Conservation (phyloP, 176 grass and related monocot species). For the Bothriochloa decipiens region DNA sequence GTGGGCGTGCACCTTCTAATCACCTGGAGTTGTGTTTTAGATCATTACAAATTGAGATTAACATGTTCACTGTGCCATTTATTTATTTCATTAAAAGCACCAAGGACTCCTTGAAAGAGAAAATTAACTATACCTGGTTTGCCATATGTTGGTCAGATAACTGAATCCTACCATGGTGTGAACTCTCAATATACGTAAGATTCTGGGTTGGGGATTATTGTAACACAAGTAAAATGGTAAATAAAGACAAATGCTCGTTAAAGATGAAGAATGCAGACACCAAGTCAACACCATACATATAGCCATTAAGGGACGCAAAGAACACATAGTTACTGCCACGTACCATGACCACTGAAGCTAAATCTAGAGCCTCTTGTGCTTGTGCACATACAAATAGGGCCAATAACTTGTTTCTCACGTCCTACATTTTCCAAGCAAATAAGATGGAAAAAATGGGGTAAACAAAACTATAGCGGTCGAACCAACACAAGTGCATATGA, state of each 20-base stretch:
- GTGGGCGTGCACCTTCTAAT: background rate
- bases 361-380: background rate
- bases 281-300: no score
- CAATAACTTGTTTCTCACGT: background rate
- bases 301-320: background rate
- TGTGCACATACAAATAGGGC: background rate
- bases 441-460: background rate
- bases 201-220: background rate
- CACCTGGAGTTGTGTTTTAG: background rate
- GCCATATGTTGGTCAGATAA: background rate
- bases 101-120: background rate
- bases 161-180: background rate
- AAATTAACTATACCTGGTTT: conserved; percentile 17
- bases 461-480: background rate
- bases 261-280: background rate
- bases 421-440: background rate
- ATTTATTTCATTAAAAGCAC: background rate
- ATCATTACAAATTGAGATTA: background rate
- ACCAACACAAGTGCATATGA: background rate
- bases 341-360: background rate
- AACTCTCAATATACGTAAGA: background rate
- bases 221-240: background rate
- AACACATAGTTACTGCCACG: background rate
- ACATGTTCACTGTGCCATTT: no score
- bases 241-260: background rate